Evolutionary conservation across 1,139 yeast species (phyloP), one percentile per base, ranked within the genome.

Genomic region (Blastobotrys aristatus): DNA sequence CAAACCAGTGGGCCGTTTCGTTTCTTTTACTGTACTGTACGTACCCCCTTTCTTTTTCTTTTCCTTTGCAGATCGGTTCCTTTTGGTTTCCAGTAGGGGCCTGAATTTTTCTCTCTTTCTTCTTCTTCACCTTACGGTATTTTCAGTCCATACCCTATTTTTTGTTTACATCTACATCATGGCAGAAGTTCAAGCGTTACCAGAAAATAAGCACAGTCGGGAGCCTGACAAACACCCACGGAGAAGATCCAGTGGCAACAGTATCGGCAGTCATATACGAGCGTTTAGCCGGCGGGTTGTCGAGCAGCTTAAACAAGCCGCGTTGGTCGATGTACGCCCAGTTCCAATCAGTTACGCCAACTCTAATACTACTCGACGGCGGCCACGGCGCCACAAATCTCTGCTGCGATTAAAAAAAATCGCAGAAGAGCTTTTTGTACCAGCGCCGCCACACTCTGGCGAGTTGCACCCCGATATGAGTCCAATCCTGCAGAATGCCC

Each of bases 271-370:
- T 16, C 39, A 41, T 11, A 41, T 41, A 2, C 20, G 44, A n/a
- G 2, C n/a, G 6, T 33, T 41, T 20, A 35, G 44, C 18, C 30
- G 39, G 4, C 16, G 21, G 18, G 4, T 41, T 4, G 22, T 41
- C 4, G 42, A 36, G 16, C 46, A 43, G 22, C 11, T 43, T 4
- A 43, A 43, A 22, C 29, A 31, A 18, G 46, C 41, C 5, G 41
- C 46, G 21, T 20, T 43, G 20, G 8, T 29, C 13, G 46, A 43
- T 14, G 22, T 40, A 18, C 24, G 40, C 11, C 24, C 33, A 2
- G 14, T 11, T 3, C 20, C 4, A 26, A 39, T 7, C 14, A 16
- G 24, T 17, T 3, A 2, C 33, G 13, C 18, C 6, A 26, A 2
- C 4, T 7, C 11, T n/a, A 6, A 7, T 13, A 17, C 34, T 24